Percentiles rank a stretch among this genome's conserved stretches.
phyloP scores from a whole-genome alignment of 495 filamentous ascomycete species.

The Alectoria sarmentosa region DNA sequence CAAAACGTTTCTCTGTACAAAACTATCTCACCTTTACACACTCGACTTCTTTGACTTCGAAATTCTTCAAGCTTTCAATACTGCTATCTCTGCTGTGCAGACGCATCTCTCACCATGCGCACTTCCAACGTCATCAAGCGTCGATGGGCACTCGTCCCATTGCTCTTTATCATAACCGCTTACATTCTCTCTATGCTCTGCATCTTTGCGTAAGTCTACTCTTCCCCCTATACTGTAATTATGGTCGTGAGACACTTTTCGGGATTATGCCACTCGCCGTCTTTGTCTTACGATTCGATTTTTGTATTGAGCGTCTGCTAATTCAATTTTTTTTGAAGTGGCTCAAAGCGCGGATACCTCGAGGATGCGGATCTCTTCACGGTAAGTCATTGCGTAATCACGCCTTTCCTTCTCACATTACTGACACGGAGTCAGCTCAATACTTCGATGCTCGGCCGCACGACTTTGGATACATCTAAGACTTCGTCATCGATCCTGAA shows the following conservation, averaged over 20 bases:
- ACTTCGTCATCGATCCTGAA: slow-evolving; percentile 26
- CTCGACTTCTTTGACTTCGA: neutral
- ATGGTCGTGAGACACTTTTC: slow-evolving; percentile 57
- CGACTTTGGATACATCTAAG: slow-evolving; percentile 34
- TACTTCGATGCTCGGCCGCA: slow-evolving; percentile 52
- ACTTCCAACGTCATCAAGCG: neutral
- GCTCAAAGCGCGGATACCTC: slow-evolving; percentile 40
- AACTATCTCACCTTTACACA: neutral
- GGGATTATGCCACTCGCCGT: neutral
- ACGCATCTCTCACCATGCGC: slow-evolving; percentile 2
- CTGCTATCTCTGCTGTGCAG: slow-evolving; percentile 12
- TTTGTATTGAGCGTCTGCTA: slow-evolving; percentile 34
- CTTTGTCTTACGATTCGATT: neutral
- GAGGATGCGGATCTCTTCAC: slow-evolving; percentile 58
- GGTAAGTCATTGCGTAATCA: slow-evolving; percentile 38
- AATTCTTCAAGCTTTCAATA: neutral
- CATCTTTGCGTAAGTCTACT: slow-evolving; percentile 47
- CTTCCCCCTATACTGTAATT: slow-evolving; percentile 10
- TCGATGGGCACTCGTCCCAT: slow-evolving; percentile 7
- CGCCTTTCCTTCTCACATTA: slow-evolving; percentile 16
- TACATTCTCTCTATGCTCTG: slow-evolving; percentile 64
- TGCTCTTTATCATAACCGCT: slow-evolving; percentile 34
- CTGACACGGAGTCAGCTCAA: slow-evolving; percentile 44
- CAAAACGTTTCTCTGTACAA: neutral
- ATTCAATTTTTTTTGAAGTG: slow-evolving; percentile 34